Evolutionary conservation across 306 rosid species (phyloP), one percentile per base, ranked within the genome.

Genomic region (Fagus crenata): DNA sequence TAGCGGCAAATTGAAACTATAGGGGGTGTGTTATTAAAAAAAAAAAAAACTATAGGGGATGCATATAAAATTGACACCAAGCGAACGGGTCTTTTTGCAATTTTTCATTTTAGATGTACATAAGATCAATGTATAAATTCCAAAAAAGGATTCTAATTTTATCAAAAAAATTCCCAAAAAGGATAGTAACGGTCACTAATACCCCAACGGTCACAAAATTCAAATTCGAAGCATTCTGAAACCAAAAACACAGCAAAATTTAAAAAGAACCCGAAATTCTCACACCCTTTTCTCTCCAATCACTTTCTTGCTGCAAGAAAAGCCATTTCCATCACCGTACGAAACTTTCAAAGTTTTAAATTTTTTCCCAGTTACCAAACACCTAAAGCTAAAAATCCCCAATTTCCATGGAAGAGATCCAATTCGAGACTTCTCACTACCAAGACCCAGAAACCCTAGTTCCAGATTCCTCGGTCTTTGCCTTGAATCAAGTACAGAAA

Each of bases 381-480:
- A 43, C 39, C 49, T 9, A 55, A 14, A 42, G 22, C 32, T 22
- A 46, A 46, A 46, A 46, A 9, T 3, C 14, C 61, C 59, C 76
- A 41, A 71, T 78, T 76, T 7, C 13, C 83, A 87, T 86, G 90
- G 93, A 85, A 55, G 79, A 76, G 28, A 75, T 69, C 63, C 88
- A 74, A 67, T 55, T 78, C 39, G 58, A 70, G 80, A 54, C 74
- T 68, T 73, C 43, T 75, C 83, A 22, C 28, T 22, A 72, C 68
- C 80, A 82, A 60, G 7, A 75, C 71, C 69, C 75, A 63, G 78
- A 83, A 88, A 84, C 87, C 88, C 88, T 77, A 78, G 77, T 73
- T 49, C 69, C 88, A 61, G 74, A 56, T 68, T 81, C 83, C 36
- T 61, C 78, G 1, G 41, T 53, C 49, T 46, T 35, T 33, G 75